Base-by-base conservation (phyloP, 2,329 filamentous ascomycete genomes). In the Fusarium guadeloupense region DNA sequence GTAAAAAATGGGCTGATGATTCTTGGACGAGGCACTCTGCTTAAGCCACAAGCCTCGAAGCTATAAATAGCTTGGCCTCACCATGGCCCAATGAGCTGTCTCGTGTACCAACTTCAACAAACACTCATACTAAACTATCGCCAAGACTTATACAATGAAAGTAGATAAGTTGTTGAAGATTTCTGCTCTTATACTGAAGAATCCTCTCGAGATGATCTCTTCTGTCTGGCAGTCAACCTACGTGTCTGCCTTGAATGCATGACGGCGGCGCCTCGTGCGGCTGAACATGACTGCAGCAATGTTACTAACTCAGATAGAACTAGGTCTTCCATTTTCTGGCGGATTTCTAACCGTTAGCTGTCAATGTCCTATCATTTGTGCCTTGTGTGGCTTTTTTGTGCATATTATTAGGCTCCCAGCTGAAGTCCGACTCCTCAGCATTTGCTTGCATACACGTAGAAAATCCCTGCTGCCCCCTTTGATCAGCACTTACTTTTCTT, bases 231-330 rank as follows among this genome's bases (percentile, higher is more conserved):
- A n/a, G n/a, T n/a, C n/a, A n/a, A n/a, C n/a, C n/a, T n/a, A n/a
- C n/a, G n/a, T n/a, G n/a, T n/a, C n/a, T n/a, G n/a, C n/a, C n/a
- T n/a, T n/a, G n/a, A n/a, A n/a, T n/a, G n/a, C n/a, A n/a, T n/a
- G n/a, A n/a, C 13, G 12, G 28, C 33, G 16, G 12, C 23, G 45
- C 56, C 44, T 47, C 20, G 58, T 62, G 51, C 57, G 58, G 58
- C 58, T 62, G 58, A 62, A 30, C 17, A 7, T 6, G 7, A 25
- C 30, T 43, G 54, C 56, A 23, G 12, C 13, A 31, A 31, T 55
- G 0, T 5, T 20, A 34, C 56, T 60, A 59, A 5, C 38, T 40
- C 0, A 34, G 33, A 56, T 4, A 10, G 38, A 31, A 4, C 7
- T 57, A 56, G 51, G 12, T 20, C 16, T 16, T 5, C 0, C 0